These are phyloP conservation scores for Eleusine coracana DNA, from an alignment of 176 grass and related monocot genomes.

Conservation along the genomic window DNA sequence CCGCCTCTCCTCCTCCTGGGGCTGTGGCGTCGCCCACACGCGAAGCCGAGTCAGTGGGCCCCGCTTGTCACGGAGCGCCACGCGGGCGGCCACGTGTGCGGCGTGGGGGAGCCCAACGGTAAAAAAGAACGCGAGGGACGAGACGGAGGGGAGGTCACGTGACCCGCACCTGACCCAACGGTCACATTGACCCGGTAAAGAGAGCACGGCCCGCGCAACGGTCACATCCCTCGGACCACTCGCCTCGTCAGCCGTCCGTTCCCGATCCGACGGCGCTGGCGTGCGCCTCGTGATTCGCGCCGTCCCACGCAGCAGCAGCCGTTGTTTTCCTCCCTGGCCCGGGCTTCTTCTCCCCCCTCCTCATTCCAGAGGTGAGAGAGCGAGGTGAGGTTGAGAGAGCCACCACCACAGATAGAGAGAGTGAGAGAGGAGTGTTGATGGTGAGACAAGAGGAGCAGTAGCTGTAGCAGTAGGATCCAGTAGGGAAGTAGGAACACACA, in stretches of 20 bases:
- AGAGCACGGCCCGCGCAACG: constrained; percentile 51
- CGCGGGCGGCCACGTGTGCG: constrained; percentile 15
- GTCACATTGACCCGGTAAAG: constrained; percentile 59
- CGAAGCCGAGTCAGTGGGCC: not conserved
- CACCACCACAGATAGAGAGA: not conserved
- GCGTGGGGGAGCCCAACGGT: constrained; percentile 42
- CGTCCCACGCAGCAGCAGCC: not conserved
- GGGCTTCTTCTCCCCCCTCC: constrained; percentile 43
- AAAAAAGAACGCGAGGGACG: not conserved
- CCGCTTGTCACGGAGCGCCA: not conserved
- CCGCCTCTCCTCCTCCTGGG: not conserved
- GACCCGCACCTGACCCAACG: constrained; percentile 48
- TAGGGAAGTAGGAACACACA: constrained; percentile 29
- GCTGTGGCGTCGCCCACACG: constrained; percentile 19
- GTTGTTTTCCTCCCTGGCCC: constrained; percentile 44
- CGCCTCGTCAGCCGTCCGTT: constrained; percentile 39
- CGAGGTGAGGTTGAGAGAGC: constrained; percentile 23
- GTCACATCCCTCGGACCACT: constrained; percentile 66
- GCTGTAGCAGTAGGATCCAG: constrained; percentile 40
- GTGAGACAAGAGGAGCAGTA: constrained; percentile 46
- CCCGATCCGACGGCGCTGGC: constrained; percentile 36
- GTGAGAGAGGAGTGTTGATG: constrained; percentile 25
- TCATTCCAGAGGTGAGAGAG: not conserved
- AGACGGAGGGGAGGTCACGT: constrained; percentile 45
- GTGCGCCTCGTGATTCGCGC: constrained; percentile 22